Evolutionary conservation across 2,329 filamentous ascomycete genomes (phyloP).

Genomic region (Aspergillus sp.): DNA sequence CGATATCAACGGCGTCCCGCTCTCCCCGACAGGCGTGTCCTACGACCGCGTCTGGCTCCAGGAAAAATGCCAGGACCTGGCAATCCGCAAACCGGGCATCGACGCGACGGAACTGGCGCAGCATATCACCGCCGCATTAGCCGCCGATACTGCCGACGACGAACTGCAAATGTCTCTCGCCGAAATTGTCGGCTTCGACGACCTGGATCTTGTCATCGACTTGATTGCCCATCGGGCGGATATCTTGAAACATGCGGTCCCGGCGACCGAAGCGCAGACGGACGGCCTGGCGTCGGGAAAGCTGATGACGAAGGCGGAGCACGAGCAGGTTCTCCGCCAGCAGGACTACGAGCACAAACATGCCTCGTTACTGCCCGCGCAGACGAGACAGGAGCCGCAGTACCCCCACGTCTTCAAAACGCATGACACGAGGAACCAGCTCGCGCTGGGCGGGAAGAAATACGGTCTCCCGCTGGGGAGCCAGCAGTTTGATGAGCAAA

Average conservation of each 20-base stretch:
- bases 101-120: slow-evolving; percentile 61
- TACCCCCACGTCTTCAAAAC: slow-evolving; percentile 92
- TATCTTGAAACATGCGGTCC: slow-evolving; percentile 43
- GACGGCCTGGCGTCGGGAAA: slow-evolving; percentile 42
- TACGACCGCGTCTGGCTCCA: slow-evolving; percentile 63
- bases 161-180: slow-evolving; percentile 85
- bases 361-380: slow-evolving; percentile 58
- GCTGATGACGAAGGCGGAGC: slow-evolving; percentile 65
- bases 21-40: slow-evolving; percentile 19
- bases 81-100: slow-evolving; percentile 56
- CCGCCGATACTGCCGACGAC: slow-evolving; percentile 62
- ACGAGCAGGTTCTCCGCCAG: slow-evolving; percentile 66
- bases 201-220: slow-evolving; percentile 86
- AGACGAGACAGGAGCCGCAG: slow-evolving; percentile 58
- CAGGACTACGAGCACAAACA: slow-evolving; percentile 79
- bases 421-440: slow-evolving; percentile 73
- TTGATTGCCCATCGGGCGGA: slow-evolving; percentile 68
- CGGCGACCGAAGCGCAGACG: slow-evolving; percentile 25
- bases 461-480: slow-evolving; percentile 74
- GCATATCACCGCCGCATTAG: slow-evolving; percentile 66
- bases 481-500: slow-evolving; percentile 58
- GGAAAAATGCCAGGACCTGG: slow-evolving; percentile 57
- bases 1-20: slow-evolving; percentile 37
- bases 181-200: slow-evolving; percentile 85
- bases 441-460: slow-evolving; percentile 69